Percentiles rank a stretch among this genome's conserved stretches.
Conservation (phyloP, 768 basidiomycete genomes). For the Psilocybe tampanensis region DNA sequence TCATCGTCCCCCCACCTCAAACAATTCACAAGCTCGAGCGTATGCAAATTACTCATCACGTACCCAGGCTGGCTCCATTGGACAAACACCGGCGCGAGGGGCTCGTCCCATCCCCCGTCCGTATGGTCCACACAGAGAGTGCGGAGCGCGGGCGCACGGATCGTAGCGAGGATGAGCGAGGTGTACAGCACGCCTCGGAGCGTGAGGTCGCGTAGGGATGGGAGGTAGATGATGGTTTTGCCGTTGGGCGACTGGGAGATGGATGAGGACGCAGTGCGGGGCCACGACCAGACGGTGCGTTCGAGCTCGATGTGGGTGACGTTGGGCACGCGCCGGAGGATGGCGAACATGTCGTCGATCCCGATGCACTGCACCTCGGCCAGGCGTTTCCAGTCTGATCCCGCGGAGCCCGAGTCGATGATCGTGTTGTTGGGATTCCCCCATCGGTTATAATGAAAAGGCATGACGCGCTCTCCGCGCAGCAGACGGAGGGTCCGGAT, state of each 20-base stretch:
- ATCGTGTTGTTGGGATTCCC: too few species aligned
- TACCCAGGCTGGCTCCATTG: conserved; percentile 29
- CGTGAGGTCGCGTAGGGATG: conserved; percentile 22
- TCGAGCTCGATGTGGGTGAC: conserved; percentile 21
- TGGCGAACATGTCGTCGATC: conserved; percentile 12
- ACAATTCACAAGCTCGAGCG: conserved; percentile 28
- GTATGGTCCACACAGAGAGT: conserved; percentile 21
- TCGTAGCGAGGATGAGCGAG: conserved; percentile 20
- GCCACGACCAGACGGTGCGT: too few species aligned
- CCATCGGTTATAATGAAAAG: too few species aligned
- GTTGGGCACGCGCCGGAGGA: conserved; percentile 16
- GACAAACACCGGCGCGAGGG: conserved; percentile 19
- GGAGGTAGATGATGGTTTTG: conserved; percentile 8
- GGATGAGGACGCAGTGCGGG: neutral
- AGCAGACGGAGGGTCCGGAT: conserved; percentile 25
- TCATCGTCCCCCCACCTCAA: conserved; percentile 20
- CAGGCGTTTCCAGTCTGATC: too few species aligned
- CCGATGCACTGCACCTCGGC: too few species aligned
- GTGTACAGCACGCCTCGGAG: conserved; percentile 16
- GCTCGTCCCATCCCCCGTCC: neutral
- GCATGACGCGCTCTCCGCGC: neutral
- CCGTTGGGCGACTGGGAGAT: neutral
- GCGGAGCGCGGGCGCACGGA: conserved; percentile 25
- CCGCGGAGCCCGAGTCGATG: neutral
- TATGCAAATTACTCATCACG: conserved; percentile 26